Base-by-base conservation (phyloP, 208 protist genomes). In the Trypanosoma vivax region DNA sequence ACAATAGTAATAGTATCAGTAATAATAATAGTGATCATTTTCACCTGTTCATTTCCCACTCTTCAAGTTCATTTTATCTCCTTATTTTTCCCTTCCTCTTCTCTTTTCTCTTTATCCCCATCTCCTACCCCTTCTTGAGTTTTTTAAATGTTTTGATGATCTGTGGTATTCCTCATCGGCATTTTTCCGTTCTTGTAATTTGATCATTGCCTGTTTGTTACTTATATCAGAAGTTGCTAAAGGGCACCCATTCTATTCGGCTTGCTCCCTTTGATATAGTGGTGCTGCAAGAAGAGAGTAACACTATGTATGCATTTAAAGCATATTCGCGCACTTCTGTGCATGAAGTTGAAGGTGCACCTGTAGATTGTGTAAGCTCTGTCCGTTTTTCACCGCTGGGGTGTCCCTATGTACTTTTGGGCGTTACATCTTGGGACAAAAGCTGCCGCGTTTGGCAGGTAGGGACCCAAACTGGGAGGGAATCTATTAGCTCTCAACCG, bases 401-500 rank as follows among this genome's bases (percentile, higher is more conserved):
- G 19, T 88, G 73, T 43, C 83, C 79, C 1, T 64, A 76, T 48
- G 48, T 70, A 9, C 53, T 93, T 42, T 41, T 85, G 18, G 86
- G 79, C 0, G 81, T 72, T 10, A 65, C 79, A 19, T 72, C 77
- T 18, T 93, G 86, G 83, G 86, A 93, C 41, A 71, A 70, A 28
- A 81, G 54, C 11, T 88, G 83, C 31, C 76, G 79, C 43, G 57
- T 93, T 25, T 93, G 80, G 77, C 79, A 93, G 39, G 66, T 93
- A 19, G 70, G 10, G 25, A 18, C 58, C 28, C 42, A 57, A 14
- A 11, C 60, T 1, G 40, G 66, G 14, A 67, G 57, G 10, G 25
- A 1, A 5, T 47, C 46, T 13, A 59, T 85, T 18, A 55, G 62
- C n/a, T 78, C 76, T 16, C 61, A 68, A 19, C 76, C 80, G 2